Evolutionary conservation across 805 yeast species (phyloP).

Genomic region (Suhomyces vadensis): DNA sequence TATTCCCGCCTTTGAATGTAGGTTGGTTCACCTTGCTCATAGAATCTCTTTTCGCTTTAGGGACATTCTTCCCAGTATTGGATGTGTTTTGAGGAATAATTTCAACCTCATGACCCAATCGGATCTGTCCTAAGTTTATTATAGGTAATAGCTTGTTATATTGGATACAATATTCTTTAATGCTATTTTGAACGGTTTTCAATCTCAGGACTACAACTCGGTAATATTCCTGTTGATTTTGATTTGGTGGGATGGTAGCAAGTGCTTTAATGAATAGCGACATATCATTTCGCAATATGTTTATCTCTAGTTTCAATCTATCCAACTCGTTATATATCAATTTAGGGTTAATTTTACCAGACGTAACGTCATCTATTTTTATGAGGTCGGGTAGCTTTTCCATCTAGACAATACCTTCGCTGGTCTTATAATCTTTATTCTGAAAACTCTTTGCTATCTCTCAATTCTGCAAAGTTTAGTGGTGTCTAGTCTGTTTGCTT

Average conservation of each 20-base stretch:
- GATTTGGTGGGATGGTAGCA: conserved; percentile 33
- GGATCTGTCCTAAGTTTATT: conserved; percentile 50
- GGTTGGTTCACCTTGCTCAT: neutral
- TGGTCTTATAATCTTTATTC: neutral
- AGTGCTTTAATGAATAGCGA: conserved; percentile 36
- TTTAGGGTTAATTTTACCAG: conserved; percentile 41
- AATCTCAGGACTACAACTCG: conserved; percentile 37
- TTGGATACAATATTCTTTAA: conserved; percentile 44
- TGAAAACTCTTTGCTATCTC: neutral
- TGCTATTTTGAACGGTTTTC: conserved; percentile 37
- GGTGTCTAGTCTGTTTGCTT: neutral
- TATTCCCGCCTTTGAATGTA: neutral
- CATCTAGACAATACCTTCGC: neutral
- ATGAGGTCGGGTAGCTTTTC: conserved; percentile 32
- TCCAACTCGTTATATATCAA: conserved; percentile 47
- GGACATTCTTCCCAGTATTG: neutral
- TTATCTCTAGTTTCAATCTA: conserved; percentile 43
- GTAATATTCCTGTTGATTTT: conserved; percentile 39
- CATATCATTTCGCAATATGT: conserved; percentile 44
- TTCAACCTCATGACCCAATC: conserved; percentile 52
- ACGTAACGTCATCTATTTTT: conserved; percentile 44
- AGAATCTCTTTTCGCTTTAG: conserved; percentile 5
- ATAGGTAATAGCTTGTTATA: conserved; percentile 51
- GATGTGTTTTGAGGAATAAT: conserved; percentile 28
- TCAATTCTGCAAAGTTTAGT: too few species aligned